phyloP scores from a whole-genome alignment of 2,329 filamentous ascomycete genomes.

The Claviceps maximensis region DNA sequence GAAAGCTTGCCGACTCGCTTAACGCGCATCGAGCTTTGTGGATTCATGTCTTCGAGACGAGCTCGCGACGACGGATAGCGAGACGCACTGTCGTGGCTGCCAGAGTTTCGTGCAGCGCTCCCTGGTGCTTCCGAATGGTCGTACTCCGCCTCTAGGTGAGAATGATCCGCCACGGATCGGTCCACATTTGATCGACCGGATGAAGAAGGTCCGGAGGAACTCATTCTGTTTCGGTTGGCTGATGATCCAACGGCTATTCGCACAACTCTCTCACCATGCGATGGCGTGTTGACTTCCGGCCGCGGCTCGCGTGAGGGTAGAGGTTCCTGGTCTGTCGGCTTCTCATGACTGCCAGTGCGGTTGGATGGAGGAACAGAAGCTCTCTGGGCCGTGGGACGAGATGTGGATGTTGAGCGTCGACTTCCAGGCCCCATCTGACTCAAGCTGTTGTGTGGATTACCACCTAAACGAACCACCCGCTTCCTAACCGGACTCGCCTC shows the following conservation, averaged over 20 bases:
- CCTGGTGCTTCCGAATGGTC: constrained; percentile 35
- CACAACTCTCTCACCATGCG: constrained; percentile 38
- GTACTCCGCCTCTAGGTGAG: constrained; percentile 28
- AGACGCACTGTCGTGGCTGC: constrained; percentile 39
- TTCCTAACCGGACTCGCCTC: constrained; percentile 42
- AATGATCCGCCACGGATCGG: constrained; percentile 21
- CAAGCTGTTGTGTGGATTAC: constrained; percentile 32
- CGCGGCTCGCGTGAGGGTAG: constrained; percentile 21
- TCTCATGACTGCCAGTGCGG: constrained; percentile 28
- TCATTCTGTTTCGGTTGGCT: constrained; percentile 25
- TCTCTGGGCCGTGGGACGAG: constrained; percentile 17
- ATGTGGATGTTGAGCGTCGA: constrained; percentile 38
- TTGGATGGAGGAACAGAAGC: constrained; percentile 20
- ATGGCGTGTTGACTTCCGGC: constrained; percentile 39
- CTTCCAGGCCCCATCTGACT: constrained; percentile 27
- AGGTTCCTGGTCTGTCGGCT: constrained; percentile 25
- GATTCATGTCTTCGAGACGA: constrained; percentile 49
- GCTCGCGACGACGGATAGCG: constrained; percentile 37
- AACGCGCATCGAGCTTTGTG: constrained; percentile 62
- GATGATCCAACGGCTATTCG: constrained; percentile 41
- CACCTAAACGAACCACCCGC: constrained; percentile 44
- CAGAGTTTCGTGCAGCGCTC: constrained; percentile 34
- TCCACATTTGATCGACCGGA: constrained; percentile 23
- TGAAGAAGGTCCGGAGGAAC: constrained; percentile 23
- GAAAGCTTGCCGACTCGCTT: constrained; percentile 64